Evolutionary conservation across 2,329 filamentous ascomycete species (phyloP), one percentile per base, ranked within the genome.

Genomic region (Exophiala bonariae): DNA sequence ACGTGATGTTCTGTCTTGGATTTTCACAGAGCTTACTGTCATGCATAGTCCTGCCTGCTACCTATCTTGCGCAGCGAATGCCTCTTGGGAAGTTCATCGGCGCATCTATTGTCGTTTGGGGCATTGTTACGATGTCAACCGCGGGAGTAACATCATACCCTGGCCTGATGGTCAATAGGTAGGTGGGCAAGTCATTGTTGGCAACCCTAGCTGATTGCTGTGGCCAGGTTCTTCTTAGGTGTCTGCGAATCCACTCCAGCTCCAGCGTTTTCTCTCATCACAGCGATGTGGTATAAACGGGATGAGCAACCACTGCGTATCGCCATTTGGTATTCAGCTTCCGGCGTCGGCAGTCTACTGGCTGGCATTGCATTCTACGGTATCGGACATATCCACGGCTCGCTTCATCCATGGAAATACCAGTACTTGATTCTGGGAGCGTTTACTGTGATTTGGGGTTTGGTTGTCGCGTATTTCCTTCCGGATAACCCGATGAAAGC

Each of bases 351-450:
- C 23, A 26, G 6, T 26, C 11, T 26, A 6, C 23, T 26, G 6
- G 23, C 6, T 9, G 85, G 87, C 61, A 85, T 87, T 59, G 83
- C 88, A 40, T 81, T 87, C 6, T 81, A 80, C 57, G 75, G 67
- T 46, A 67, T 69, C 52, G 66, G 73, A 2, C 69, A 80, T 3
- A 80, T 82, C 60, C 69, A 66, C 4, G 76, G 78, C 3, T 69
- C 73, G 0, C 70, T 86, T 47, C 75, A 75, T 59, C 80, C 79
- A 11, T 88, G 84, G 83, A 82, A 87, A 61, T 81, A 79, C 55
- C 75, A 87, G 2, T 87, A 87, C 69, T 69, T 87, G 30, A 67
- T 74, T 0, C 86, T 86, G 61, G 85, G 83, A 13, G 63, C 75
- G 47, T 64, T 84, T 41, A 83, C 81, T 1, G 71, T 86, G 30